Evolutionary conservation across 352 stramenopile species (phyloP).

Genomic region (Peronospora tabacina): DNA sequence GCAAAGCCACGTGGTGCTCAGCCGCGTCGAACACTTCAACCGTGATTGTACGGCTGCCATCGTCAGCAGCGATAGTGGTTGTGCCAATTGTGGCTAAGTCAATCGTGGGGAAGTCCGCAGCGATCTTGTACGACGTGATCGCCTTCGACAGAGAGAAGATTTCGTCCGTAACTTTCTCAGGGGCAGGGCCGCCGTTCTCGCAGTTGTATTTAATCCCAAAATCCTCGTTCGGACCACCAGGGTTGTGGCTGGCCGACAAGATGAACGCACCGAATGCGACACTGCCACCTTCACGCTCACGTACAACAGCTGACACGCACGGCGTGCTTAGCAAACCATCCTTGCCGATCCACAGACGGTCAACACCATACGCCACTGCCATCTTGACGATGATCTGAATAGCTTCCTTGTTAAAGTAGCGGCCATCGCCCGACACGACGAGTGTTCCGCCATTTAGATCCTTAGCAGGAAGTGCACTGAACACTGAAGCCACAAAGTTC

Average conservation of each 20-base stretch:
- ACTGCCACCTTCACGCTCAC: slow-evolving; percentile 88
- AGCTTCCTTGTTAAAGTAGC: slow-evolving; percentile 89
- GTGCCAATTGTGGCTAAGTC: slow-evolving; percentile 68
- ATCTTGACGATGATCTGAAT: slow-evolving; percentile 97
- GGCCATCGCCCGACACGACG: slow-evolving; percentile 93
- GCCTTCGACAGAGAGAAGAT: slow-evolving; percentile 94
- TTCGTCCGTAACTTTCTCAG: slow-evolving; percentile 95
- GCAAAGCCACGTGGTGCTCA: slow-evolving; percentile 91
- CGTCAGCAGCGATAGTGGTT: slow-evolving; percentile 65
- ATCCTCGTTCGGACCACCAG: slow-evolving; percentile 95
- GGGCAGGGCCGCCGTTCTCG: slow-evolving; percentile 95
- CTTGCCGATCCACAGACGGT: slow-evolving; percentile 93
- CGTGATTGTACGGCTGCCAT: slow-evolving; percentile 87
- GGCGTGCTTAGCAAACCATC: slow-evolving; percentile 95
- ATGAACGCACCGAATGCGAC: slow-evolving; percentile 95
- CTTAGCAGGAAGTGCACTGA: slow-evolving; percentile 92
- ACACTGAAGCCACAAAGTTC: slow-evolving; percentile 97
- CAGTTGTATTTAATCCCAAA: slow-evolving; percentile 99
- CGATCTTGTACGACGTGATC: slow-evolving; percentile 93
- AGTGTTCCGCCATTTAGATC: slow-evolving; percentile 93
- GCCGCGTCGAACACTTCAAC: slow-evolving; percentile 97
- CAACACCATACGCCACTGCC: slow-evolving; percentile 93
- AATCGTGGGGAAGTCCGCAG: slow-evolving; percentile 70
- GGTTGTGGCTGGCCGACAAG: slow-evolving; percentile 97
- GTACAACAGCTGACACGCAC: slow-evolving; percentile 95